These are phyloP conservation scores for Emergomyces orientalis DNA, from an alignment of 2,329 filamentous ascomycete species.

Conservation along the genomic window DNA sequence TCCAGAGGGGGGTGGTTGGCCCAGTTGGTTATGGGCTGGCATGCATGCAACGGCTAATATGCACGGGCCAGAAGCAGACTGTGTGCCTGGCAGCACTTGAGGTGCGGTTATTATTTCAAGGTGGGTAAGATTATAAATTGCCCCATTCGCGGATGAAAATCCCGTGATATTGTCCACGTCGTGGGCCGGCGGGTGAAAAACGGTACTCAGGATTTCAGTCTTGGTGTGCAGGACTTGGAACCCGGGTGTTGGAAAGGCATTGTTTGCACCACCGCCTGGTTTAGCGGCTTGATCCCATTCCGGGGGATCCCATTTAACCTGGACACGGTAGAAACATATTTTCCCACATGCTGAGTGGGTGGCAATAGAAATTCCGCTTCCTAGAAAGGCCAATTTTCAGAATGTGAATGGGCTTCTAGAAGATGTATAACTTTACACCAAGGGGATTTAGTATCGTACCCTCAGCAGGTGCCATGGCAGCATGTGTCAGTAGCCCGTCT, in stretches of 20 bases:
- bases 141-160: slow-evolving; percentile 21
- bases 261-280: slow-evolving; percentile 12
- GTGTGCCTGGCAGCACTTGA: slow-evolving; percentile 48
- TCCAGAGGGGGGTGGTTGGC: slow-evolving; percentile 46
- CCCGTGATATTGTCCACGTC: slow-evolving; percentile 21
- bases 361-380: slow-evolving; percentile 29
- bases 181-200: slow-evolving; percentile 23
- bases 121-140: slow-evolving; percentile 57
- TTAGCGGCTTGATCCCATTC: slow-evolving; percentile 42
- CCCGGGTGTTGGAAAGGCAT: slow-evolving; percentile 27
- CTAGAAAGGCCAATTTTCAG: slow-evolving; percentile 2
- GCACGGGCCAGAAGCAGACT: slow-evolving; percentile 48
- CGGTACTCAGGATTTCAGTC: slow-evolving; percentile 27
- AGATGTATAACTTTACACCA: background rate
- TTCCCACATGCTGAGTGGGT: slow-evolving; percentile 52
- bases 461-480: slow-evolving; percentile 64
- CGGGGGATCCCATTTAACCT: slow-evolving; percentile 62
- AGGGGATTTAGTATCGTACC: slow-evolving; percentile 29
- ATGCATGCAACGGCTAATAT: slow-evolving; percentile 66
- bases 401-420: slow-evolving; percentile 8
- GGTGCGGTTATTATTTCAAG: slow-evolving; percentile 63
- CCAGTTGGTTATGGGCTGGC: slow-evolving; percentile 42
- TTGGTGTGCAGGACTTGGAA: slow-evolving; percentile 32
- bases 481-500: slow-evolving; percentile 71
- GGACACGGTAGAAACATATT: slow-evolving; percentile 63